Evolutionary conservation across 2,329 filamentous ascomycete species (phyloP), one percentile per base, ranked within the genome.

Genomic region (Fusarium nelsonii): DNA sequence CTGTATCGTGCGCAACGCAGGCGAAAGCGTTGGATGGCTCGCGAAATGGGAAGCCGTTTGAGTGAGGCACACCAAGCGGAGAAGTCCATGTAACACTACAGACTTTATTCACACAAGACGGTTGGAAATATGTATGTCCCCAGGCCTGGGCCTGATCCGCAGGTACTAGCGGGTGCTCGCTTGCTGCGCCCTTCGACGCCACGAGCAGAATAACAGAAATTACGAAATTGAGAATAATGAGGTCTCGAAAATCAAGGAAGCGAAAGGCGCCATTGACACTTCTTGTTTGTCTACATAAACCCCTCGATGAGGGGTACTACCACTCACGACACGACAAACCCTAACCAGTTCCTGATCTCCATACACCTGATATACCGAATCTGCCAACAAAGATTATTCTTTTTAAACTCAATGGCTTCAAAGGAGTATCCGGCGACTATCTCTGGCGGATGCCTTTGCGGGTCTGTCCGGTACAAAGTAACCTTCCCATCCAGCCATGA

Each of bases 1-100:
- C 12, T 97, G 94, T 78, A 88, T 99, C 70, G 88, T 98, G 33
- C 85, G 95, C 54, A 91, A 94, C 75, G 88, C 91, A 3, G 96
- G 96, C 2, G 89, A 94, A 79, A 89, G 83, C 34, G 82, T 96
- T 6, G 95, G 93, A 4, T 90, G 94, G 81, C 78, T 98, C 69
- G 95, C 89, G 4, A 83, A 82, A 69, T 97, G 94, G 94, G 90
- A 95, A 72, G 76, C 90, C 71, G 80, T 90, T 36, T 90, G 60
- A 73, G 23, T 3, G 26, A n/a, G 9, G 9, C 23, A 39, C 8
- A 10, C n/a, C 18, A 12, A 12, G 15, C 28, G 52, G 14, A 16
- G 8, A 46, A 23, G 9, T 11, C 11, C n/a, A n/a, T 15, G 23
- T 14, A 30, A 43, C 18, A 39, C n/a, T 26, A 23, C 14, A 43